phyloP scores from a whole-genome alignment of 2,329 filamentous ascomycete species.

The Fusarium sp. region DNA sequence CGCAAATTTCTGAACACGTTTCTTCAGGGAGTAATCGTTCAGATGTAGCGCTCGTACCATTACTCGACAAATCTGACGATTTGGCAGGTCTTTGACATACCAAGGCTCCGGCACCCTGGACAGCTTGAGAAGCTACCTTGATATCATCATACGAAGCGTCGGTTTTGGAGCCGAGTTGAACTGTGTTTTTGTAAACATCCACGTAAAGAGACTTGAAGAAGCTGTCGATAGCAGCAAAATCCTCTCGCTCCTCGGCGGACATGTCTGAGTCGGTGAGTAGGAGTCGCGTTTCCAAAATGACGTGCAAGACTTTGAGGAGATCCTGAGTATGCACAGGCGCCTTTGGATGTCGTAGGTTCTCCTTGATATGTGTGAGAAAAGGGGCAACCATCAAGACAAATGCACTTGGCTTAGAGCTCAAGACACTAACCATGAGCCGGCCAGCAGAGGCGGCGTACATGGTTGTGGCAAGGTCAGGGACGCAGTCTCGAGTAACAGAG shows the following conservation, averaged over 20 bases:
- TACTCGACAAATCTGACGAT: conserved; percentile 13
- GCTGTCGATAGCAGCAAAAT: conserved; percentile 53
- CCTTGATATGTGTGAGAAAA: conserved; percentile 62
- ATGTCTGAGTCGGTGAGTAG: conserved; percentile 54
- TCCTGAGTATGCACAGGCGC: conserved; percentile 64
- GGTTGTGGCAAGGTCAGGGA: conserved; percentile 65
- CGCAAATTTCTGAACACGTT: conserved; percentile 56
- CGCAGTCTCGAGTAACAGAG: conserved; percentile 65
- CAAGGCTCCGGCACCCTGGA: conserved; percentile 61
- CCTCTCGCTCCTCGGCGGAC: conserved; percentile 53
- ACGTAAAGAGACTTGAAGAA: conserved; percentile 59
- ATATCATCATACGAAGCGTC: conserved; percentile 54
- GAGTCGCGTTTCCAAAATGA: conserved; percentile 62
- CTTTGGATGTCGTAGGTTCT: conserved; percentile 64
- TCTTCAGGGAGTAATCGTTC: conserved; percentile 52
- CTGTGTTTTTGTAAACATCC: conserved; percentile 57
- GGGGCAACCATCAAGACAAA: conserved; percentile 63
- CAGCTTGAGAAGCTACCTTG: conserved; percentile 58
- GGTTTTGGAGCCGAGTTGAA: conserved; percentile 49
- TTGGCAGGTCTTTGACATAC: conserved; percentile 55
- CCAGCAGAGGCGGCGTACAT: conserved; percentile 66
- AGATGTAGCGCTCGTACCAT: conserved; percentile 1
- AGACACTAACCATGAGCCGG: conserved; percentile 63
- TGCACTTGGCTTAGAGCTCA: conserved; percentile 61
- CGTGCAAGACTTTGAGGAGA: conserved; percentile 64